A percentile compares a stretch with the other conserved stretches of the same genome.
phyloP scores from a whole-genome alignment of 768 basidiomycete species.

The Mycena floridula region DNA sequence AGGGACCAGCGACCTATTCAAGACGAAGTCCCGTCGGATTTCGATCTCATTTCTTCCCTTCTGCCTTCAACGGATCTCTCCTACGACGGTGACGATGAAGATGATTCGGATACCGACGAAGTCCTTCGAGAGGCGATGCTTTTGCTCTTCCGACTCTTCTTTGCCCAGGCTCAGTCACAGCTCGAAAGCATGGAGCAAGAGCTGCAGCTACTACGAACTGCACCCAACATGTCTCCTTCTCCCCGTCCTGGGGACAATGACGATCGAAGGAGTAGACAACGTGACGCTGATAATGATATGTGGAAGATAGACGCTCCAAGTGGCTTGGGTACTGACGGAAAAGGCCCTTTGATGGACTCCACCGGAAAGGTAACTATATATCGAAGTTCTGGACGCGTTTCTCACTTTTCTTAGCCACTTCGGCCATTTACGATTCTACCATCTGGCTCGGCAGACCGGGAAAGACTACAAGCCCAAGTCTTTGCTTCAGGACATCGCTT shows the following conservation, averaged over 20 bases:
- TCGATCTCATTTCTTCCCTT: conserved; percentile 59
- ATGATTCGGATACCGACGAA: conserved; percentile 58
- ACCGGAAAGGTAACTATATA: conserved; percentile 59
- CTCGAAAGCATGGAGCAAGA: conserved; percentile 70
- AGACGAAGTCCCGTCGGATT: conserved; percentile 37
- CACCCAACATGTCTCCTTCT: conserved; percentile 33
- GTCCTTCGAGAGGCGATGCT: conserved; percentile 60
- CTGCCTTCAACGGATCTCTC: conserved; percentile 32
- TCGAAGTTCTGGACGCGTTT: not conserved
- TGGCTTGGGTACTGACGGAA: conserved; percentile 36
- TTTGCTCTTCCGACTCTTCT: conserved; percentile 67
- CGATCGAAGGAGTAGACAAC: conserved; percentile 31
- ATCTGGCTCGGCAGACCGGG: conserved; percentile 57
- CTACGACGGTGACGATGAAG: conserved; percentile 35
- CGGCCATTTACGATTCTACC: conserved; percentile 93
- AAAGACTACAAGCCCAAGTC: conserved; percentile 70
- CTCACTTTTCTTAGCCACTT: conserved; percentile 50
- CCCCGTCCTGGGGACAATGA: conserved; percentile 23
- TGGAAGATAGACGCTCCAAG: conserved; percentile 69
- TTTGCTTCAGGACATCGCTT: conserved; percentile 80
- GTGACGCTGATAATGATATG: conserved; percentile 41
- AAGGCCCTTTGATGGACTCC: conserved; percentile 66
- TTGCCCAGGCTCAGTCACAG: conserved; percentile 62
- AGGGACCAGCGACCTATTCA: conserved; percentile 32
- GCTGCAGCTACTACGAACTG: conserved; percentile 55